Conservation (phyloP, 306 rosid species). For the Carpinus fangiana region DNA sequence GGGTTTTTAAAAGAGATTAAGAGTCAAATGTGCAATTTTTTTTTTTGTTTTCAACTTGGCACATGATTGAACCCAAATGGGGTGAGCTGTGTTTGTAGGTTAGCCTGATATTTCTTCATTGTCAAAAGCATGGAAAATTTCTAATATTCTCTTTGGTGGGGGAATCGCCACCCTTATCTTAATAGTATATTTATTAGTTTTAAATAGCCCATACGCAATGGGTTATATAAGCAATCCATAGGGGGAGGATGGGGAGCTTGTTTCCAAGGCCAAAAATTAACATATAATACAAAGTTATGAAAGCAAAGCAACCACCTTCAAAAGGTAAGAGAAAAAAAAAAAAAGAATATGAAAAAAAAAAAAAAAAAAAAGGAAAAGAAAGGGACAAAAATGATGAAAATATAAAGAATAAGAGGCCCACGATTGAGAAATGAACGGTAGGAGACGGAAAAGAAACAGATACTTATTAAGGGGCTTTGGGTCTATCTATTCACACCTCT, state of each 20-base stretch:
- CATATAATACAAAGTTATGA: slow-evolving; percentile 23
- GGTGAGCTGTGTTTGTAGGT: slow-evolving; percentile 23
- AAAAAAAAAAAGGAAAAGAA: slow-evolving; percentile 8
- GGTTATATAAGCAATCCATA: slow-evolving; percentile 35
- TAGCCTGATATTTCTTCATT: slow-evolving; percentile 26
- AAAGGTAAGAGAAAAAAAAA: slow-evolving; percentile 20
- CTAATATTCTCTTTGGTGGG: slow-evolving; percentile 46
- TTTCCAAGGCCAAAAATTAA: slow-evolving; percentile 43
- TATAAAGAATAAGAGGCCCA: slow-evolving; percentile 43
- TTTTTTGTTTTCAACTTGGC: slow-evolving; percentile 9
- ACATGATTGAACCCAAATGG: slow-evolving; percentile 21
- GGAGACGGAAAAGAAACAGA: slow-evolving; percentile 14
- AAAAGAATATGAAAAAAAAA: slow-evolving; percentile 1
- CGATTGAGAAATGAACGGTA: slow-evolving; percentile 38
- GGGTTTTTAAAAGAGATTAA: slow-evolving; percentile 23
- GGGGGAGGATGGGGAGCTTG: slow-evolving; percentile 26
- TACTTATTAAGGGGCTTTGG: slow-evolving; percentile 31
- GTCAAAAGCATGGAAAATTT: slow-evolving; percentile 40
- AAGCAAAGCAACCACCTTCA: slow-evolving; percentile 37
- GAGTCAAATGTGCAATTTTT: slow-evolving; percentile 18
- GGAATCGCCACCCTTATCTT: slow-evolving; percentile 46
- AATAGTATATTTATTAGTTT: background rate
- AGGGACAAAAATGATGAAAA: slow-evolving; percentile 41
- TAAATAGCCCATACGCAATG: slow-evolving; percentile 26
- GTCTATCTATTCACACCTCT: slow-evolving; percentile 53